Evolutionary conservation across 2,329 filamentous ascomycete genomes (phyloP).

Genomic region (Trichoderma asperellum): DNA sequence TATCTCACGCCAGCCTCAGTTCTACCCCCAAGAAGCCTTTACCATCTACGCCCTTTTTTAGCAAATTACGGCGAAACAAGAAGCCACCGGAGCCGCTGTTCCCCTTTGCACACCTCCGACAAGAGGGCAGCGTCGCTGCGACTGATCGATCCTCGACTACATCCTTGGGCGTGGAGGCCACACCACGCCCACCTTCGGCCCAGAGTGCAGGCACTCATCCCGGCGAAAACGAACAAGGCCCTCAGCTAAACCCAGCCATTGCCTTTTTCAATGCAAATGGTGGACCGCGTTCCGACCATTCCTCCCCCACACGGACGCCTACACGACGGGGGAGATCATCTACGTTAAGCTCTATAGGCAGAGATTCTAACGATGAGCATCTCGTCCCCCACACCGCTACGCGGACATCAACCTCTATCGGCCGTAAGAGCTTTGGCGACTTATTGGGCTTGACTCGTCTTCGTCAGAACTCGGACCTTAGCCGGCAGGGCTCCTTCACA

Average conservation of each 20-base stretch:
- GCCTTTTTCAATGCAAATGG: conserved; percentile 46
- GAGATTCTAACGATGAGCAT: conserved; percentile 71
- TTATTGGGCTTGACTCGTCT: conserved; percentile 78
- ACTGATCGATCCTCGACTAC: conserved; percentile 46
- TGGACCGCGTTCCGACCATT: conserved; percentile 61
- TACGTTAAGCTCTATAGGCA: conserved; percentile 81
- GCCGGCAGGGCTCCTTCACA: conserved; percentile 69
- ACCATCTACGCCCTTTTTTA: conserved; percentile 74
- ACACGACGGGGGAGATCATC: conserved; percentile 78
- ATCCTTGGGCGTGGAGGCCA: conserved; percentile 45
- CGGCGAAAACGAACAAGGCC: conserved; percentile 31
- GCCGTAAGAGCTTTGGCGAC: conserved; percentile 90
- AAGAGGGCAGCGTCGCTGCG: conserved; percentile 57
- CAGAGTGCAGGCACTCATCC: conserved; percentile 38
- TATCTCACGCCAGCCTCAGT: conserved; percentile 62
- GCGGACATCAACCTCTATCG: conserved; percentile 86
- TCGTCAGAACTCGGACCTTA: conserved; percentile 78
- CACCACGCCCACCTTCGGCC: conserved; percentile 44
- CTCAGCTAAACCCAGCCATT: conserved; percentile 31
- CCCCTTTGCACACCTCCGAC: conserved; percentile 81
- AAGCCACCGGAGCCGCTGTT: conserved; percentile 79
- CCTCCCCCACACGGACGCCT: conserved; percentile 65
- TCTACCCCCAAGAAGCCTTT: conserved; percentile 63
- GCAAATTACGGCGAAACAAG: conserved; percentile 72
- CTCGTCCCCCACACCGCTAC: conserved; percentile 64